Percentiles rank a stretch among this genome's conserved stretches.
These are phyloP conservation scores for Camelina hispida DNA, from an alignment of 345 rosid genomes.

Conservation along the genomic window DNA sequence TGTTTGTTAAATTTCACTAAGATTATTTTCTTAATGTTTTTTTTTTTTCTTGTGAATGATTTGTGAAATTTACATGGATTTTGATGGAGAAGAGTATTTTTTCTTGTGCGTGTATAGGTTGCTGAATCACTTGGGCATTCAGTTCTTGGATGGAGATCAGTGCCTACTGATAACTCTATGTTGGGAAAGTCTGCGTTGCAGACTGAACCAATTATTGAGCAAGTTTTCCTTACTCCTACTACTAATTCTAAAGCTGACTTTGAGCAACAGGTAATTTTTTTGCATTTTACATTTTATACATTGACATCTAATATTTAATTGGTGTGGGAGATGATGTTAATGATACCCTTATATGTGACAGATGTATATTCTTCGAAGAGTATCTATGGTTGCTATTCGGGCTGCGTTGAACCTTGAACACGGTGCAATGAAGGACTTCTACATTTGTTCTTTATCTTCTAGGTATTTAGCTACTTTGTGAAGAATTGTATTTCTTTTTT, in stretches of 20 bases:
- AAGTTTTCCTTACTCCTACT: conserved; percentile 84
- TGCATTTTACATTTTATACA: not conserved
- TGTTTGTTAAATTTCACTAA: too few relatives aligned
- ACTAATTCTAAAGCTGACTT: conserved; percentile 74
- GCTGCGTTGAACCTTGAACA: conserved; percentile 89
- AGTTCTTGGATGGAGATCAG: conserved; percentile 92
- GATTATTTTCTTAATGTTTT: too few relatives aligned
- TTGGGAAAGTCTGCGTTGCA: conserved; percentile 84
- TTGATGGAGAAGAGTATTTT: not conserved
- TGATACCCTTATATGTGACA: conserved; percentile 42
- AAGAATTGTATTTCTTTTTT: not conserved
- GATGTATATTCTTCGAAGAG: conserved; percentile 95
- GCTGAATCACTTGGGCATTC: conserved; percentile 96
- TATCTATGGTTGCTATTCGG: conserved; percentile 96
- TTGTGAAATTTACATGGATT: not conserved
- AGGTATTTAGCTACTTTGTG: conserved; percentile 52
- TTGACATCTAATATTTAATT: not conserved
- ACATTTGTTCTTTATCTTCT: conserved; percentile 97
- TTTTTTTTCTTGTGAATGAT: not conserved
- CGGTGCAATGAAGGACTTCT: conserved; percentile 87
- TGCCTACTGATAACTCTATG: conserved; percentile 85
- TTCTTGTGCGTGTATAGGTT: conserved; percentile 52
- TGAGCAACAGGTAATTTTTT: conserved; percentile 79
- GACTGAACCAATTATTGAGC: conserved; percentile 94
- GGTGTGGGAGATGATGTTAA: not conserved